Base-by-base conservation (phyloP, 495 filamentous ascomycete genomes). In the Schizothecium vesticola region DNA sequence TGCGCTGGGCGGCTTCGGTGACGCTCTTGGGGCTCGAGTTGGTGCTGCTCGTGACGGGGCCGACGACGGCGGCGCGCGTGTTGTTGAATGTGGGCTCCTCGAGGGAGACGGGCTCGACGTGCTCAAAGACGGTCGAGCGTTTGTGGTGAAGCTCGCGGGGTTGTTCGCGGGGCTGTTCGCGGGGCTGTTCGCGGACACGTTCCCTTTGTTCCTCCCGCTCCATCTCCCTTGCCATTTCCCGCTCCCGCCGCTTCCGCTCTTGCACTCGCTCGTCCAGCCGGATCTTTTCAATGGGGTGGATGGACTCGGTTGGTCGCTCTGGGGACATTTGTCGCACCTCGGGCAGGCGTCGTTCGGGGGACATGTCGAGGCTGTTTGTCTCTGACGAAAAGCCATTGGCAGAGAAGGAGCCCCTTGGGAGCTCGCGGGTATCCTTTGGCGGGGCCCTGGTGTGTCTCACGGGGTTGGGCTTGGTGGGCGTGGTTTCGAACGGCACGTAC, bases 41-140 rank as follows among this genome's bases (percentile, higher is more conserved):
- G 55, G 66, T 72, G 68, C 68, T 74, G 43, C 25, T 29, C 16
- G 26, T 0, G 19, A 26, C 19, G 16, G 68, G 65, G 24, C 62
- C 57, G 2, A 70, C 56, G 19, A 75, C 72, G 16, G 74, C 76
- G 3, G 76, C 76, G 55, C 70, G 72, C 3, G 76, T 77, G 64
- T 78, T 67, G 65, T 77, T 72, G 56, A 73, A 78, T 24, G 71
- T 72, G 12, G 67, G 67, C 0, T 72, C 70, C 21, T 75, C 74
- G 8, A 67, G 43, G 10, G 73, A 61, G 43, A 73, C 64, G 4
- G 72, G 69, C 7, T 66, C 69, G 28, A 76, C 68, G 59, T 73
- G 68, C 58, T 77, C 75, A 59, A 77, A 76, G 13, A 75, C 58
- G n/a, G 75, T 78, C 1, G 75, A 76, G 23, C 73, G 76, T 66